A percentile compares a stretch with the other conserved stretches of the same genome.
Evolutionary conservation across 306 rosid species (phyloP).

Genomic region (Begonia loranthoides): DNA sequence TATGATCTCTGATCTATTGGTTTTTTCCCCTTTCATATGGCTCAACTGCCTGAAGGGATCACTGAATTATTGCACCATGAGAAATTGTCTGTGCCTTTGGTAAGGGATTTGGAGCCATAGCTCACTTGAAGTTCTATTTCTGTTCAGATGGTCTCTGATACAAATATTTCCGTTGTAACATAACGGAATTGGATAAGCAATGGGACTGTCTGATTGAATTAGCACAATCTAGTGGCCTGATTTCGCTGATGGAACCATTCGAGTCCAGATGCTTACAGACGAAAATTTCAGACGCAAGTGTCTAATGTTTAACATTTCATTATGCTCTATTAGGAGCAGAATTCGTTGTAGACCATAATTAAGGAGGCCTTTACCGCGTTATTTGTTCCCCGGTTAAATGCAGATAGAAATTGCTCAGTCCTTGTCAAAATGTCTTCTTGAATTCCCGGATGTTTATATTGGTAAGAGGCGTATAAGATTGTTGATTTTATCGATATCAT

Average conservation of each 20-base stretch:
- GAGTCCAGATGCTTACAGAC: slow-evolving; percentile 42
- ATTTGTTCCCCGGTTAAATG: slow-evolving; percentile 11
- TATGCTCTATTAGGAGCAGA: too few species aligned
- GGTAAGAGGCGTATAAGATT: slow-evolving; percentile 34
- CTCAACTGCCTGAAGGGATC: slow-evolving; percentile 89
- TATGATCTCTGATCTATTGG: slow-evolving; percentile 1
- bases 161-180: slow-evolving; percentile 24
- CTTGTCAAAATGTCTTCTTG: slow-evolving; percentile 64
- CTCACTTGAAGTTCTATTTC: too few species aligned
- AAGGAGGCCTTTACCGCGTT: background rate
- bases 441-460: slow-evolving; percentile 70
- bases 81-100: slow-evolving; percentile 68
- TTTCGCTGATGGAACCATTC: slow-evolving; percentile 49
- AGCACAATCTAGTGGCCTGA: slow-evolving; percentile 35
- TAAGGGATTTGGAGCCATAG: slow-evolving; percentile 16
- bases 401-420: slow-evolving; percentile 82
- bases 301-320: slow-evolving; percentile 3
- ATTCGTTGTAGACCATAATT: background rate
- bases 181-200: slow-evolving; percentile 52
- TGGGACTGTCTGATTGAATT: slow-evolving; percentile 84
- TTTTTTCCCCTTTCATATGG: slow-evolving; percentile 67
- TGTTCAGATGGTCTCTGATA: too few species aligned
- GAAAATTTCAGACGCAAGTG: slow-evolving; percentile 52
- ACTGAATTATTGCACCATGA: slow-evolving; percentile 87
- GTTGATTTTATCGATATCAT: slow-evolving; percentile 5